Percentiles rank a stretch among this genome's conserved stretches.
These are phyloP conservation scores for Kregervanrija pseudodelftensis DNA, from an alignment of 805 yeast genomes.

Conservation along the genomic window DNA sequence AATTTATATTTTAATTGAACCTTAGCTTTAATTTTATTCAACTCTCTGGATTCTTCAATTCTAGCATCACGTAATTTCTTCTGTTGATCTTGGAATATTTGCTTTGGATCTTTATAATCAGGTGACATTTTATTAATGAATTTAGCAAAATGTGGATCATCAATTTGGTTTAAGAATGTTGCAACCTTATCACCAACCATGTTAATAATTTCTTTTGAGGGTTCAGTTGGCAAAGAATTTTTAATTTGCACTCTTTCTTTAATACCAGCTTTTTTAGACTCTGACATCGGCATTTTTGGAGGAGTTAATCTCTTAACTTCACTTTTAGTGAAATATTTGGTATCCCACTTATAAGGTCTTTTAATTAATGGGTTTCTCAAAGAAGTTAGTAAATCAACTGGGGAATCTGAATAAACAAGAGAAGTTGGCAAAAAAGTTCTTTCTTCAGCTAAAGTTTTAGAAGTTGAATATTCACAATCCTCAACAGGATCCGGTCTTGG, in stretches of 20 bases:
- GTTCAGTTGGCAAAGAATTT: slow-evolving; percentile 32
- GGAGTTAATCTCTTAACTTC: slow-evolving; percentile 58
- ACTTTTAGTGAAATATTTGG: slow-evolving; percentile 42
- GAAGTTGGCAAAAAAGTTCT: slow-evolving; percentile 71
- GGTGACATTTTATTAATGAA: slow-evolving; percentile 24
- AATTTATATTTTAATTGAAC: slow-evolving; percentile 16
- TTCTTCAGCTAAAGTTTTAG: slow-evolving; percentile 49
- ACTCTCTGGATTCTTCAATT: slow-evolving; percentile 17
- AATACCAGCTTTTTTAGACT: slow-evolving; percentile 52
- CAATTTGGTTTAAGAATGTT: slow-evolving; percentile 26
- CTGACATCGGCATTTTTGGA: slow-evolving; percentile 73
- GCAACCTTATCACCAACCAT: slow-evolving; percentile 37
- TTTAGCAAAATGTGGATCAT: slow-evolving; percentile 25
- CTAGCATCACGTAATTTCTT: slow-evolving; percentile 14
- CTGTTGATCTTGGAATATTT: slow-evolving; percentile 12
- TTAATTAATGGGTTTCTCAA: slow-evolving; percentile 74
- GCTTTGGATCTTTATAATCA: slow-evolving; percentile 14
- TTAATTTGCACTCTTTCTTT: slow-evolving; percentile 45
- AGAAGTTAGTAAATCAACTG: slow-evolving; percentile 50
- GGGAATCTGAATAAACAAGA: slow-evolving; percentile 60
- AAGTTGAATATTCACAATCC: slow-evolving; percentile 55
- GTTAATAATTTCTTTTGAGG: slow-evolving; percentile 37
- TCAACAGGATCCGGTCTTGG: slow-evolving; percentile 60
- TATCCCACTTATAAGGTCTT: slow-evolving; percentile 47
- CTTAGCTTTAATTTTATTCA: slow-evolving; percentile 13